These are phyloP conservation scores for Globisporangium solare DNA, from an alignment of 352 stramenopile species.

Conservation along the genomic window DNA sequence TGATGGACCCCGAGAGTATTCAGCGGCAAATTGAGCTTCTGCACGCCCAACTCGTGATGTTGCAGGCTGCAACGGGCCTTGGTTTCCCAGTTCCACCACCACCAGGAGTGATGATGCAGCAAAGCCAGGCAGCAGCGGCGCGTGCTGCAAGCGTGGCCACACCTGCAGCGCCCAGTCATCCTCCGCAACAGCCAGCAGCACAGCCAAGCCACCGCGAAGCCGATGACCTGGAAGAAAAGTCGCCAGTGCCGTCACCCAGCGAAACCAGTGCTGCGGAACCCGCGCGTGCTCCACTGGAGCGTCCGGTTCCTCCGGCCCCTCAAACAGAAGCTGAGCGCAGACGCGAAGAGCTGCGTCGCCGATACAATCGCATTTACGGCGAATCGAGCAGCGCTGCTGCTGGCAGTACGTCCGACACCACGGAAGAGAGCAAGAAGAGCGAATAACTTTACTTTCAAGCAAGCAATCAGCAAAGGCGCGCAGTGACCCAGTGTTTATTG, in stretches of 20 bases:
- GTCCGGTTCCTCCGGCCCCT: slow-evolving; percentile 28
- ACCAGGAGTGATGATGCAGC: slow-evolving; percentile 3
- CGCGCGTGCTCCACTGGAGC: slow-evolving; percentile 19
- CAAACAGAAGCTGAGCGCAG: slow-evolving; percentile 44
- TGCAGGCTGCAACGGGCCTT: slow-evolving; percentile 26
- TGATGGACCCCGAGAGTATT: slow-evolving; percentile 40
- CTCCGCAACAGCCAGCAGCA: neutral
- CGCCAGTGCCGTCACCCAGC: slow-evolving; percentile 12
- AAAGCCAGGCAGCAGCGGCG: slow-evolving; percentile 8
- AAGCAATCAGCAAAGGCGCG: neutral
- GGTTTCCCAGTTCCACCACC: slow-evolving; percentile 15
- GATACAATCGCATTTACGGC: slow-evolving; percentile 52
- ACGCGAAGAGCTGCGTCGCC: slow-evolving; percentile 45
- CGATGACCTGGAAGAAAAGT: slow-evolving; percentile 37
- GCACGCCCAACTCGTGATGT: slow-evolving; percentile 40
- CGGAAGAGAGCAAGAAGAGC: slow-evolving; percentile 30
- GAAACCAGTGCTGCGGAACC: neutral
- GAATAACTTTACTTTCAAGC: slow-evolving; percentile 10
- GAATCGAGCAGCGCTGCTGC: slow-evolving; percentile 17
- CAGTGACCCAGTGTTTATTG: no score
- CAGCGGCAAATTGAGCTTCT: slow-evolving; percentile 51
- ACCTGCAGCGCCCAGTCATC: neutral
- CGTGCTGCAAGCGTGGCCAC: neutral
- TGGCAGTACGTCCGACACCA: neutral
- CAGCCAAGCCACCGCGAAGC: slow-evolving; percentile 9